Base-by-base conservation (phyloP, 805 yeast genomes). In the Ogataea methylovora region DNA sequence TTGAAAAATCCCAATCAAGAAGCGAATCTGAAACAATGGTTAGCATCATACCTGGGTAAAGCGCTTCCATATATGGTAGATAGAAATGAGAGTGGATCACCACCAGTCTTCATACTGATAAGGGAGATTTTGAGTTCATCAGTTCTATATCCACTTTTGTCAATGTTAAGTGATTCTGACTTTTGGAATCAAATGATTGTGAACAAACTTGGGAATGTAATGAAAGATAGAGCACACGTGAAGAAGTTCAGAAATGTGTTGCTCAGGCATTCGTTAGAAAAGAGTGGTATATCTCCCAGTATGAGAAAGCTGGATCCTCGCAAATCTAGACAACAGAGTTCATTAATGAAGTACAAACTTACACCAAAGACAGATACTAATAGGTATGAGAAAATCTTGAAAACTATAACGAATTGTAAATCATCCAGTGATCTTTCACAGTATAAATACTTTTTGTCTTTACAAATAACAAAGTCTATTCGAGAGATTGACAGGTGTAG, bases 151-250 rank as follows among this genome's bases (percentile, higher is more conserved):
- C 84, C 86, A 0, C 34, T 72, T 0, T 37, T 65, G 4, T 50
- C 60, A 6, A 70, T 80, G 58, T 45, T 81, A 1, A 58, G 79
- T 0, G 88, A 82, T 32, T 74, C 90, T 1, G 94, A 86, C 51
- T 81, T 75, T 39, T 82, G 81, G 73, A 88, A 88, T 51, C 71
- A 75, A 36, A 48, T 67, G 27, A 65, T 86, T 12, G 76, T 77
- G 8, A 69, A 71, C 33, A 52, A 70, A 2, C 71, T 83, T 2
- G 79, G 85, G 4, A 69, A 69, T 21, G 70, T 81, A 10, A 61
- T 88, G 50, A 76, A 76, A 41, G 94, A 85, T 47, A 63, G 87
- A 36, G 71, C 71, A 24, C 85, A 84, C 47, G 94, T 87, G 1
- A 73, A 79, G 39, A 71, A 76, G 42, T 67, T 88, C 16, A 60